Evolutionary conservation across 2,329 filamentous ascomycete species (phyloP).

Genomic region (Escovopsis sp.): DNA sequence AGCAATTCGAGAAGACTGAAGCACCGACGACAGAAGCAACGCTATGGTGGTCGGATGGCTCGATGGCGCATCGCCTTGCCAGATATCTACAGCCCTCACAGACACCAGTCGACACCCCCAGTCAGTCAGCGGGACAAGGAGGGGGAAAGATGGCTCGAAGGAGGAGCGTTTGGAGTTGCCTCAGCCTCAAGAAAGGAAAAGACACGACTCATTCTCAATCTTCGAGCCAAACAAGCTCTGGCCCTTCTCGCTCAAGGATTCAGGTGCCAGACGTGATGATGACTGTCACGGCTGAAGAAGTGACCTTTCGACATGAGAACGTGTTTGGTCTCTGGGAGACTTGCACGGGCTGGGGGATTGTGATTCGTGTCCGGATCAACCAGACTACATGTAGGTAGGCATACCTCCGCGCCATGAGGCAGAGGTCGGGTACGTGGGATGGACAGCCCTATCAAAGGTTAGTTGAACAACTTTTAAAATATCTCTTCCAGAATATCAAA

Average conservation of each 20-base stretch:
- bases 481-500: too few species aligned
- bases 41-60: slow-evolving; percentile 34
- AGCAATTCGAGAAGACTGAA: too few species aligned
- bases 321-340: slow-evolving; percentile 38
- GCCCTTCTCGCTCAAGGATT: neutral
- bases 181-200: slow-evolving; percentile 7
- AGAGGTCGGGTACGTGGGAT: too few species aligned
- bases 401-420: too few species aligned
- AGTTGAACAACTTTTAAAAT: too few species aligned
- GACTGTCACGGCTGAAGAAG: slow-evolving; percentile 28
- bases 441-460: too few species aligned
- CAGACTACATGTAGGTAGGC: neutral
- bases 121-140: slow-evolving; percentile 11
- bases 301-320: slow-evolving; percentile 36
- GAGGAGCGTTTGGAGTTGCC: slow-evolving; percentile 17
- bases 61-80: slow-evolving; percentile 30
- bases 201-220: too few species aligned
- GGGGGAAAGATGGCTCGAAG: slow-evolving; percentile 19
- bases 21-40: neutral
- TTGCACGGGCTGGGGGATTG: slow-evolving; percentile 33
- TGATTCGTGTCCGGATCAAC: slow-evolving; percentile 23
- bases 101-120: too few species aligned
- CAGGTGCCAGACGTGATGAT: slow-evolving; percentile 19
- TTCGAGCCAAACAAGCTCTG: too few species aligned
- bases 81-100: slow-evolving; percentile 24